These are phyloP conservation scores for Boletus patriciae DNA, from an alignment of 768 basidiomycete species.

Conservation along the genomic window DNA sequence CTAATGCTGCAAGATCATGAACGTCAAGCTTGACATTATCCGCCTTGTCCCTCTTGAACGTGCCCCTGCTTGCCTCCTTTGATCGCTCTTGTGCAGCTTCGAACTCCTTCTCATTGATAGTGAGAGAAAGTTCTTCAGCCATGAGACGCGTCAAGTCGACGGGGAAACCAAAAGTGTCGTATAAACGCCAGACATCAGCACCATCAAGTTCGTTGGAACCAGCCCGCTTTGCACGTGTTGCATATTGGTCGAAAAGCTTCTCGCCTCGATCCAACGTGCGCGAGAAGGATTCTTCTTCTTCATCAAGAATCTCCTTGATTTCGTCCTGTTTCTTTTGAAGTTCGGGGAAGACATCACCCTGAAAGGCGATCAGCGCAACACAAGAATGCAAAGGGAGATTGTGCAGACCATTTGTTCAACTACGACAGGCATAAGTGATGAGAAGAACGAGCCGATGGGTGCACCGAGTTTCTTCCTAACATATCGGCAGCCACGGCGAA, in stretches of 20 bases:
- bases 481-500: slow-evolving; percentile 92
- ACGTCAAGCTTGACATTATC: slow-evolving; percentile 91
- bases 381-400: neutral
- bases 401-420: slow-evolving; percentile 79
- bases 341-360: slow-evolving; percentile 93
- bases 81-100: slow-evolving; percentile 84
- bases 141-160: slow-evolving; percentile 94
- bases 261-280: slow-evolving; percentile 97
- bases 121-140: slow-evolving; percentile 90
- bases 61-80: slow-evolving; percentile 89
- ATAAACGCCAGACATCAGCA: slow-evolving; percentile 94
- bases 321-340: slow-evolving; percentile 78
- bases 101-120: slow-evolving; percentile 85
- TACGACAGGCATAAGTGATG: slow-evolving; percentile 84
- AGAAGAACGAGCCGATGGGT: slow-evolving; percentile 93
- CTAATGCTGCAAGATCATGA: slow-evolving; percentile 86
- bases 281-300: slow-evolving; percentile 97
- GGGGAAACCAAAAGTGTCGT: slow-evolving; percentile 98
- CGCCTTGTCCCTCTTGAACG: slow-evolving; percentile 63
- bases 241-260: slow-evolving; percentile 90
- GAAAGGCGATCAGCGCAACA: slow-evolving; percentile 9
- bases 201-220: slow-evolving; percentile 72
- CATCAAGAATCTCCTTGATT: slow-evolving; percentile 93
- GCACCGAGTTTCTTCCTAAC: slow-evolving; percentile 94
- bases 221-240: slow-evolving; percentile 59